Conservation (phyloP, 1,284 basidiomycete species). For the Veloboletus limbatus region DNA sequence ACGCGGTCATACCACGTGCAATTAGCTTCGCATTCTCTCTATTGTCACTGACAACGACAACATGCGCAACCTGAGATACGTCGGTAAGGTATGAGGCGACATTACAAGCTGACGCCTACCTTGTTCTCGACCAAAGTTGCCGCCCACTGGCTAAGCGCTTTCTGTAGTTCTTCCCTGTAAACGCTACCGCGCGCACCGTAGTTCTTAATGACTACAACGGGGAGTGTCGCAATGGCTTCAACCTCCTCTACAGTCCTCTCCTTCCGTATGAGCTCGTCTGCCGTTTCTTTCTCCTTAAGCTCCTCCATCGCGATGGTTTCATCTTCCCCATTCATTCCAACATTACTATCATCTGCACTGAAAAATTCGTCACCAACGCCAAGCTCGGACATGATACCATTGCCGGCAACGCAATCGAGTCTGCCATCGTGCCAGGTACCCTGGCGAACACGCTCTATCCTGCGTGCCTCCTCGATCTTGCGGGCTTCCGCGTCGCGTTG, state of each 20-base stretch:
- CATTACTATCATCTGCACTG: slow-evolving; percentile 34
- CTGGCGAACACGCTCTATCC: slow-evolving; percentile 44
- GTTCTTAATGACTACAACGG: slow-evolving; percentile 83
- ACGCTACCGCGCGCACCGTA: slow-evolving; percentile 65
- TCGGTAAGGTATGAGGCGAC: not conserved
- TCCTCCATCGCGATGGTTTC: slow-evolving; percentile 13
- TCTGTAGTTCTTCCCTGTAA: slow-evolving; percentile 72
- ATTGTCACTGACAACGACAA: slow-evolving; percentile 89
- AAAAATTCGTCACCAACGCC: slow-evolving; percentile 73
- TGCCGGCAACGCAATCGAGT: slow-evolving; percentile 77
- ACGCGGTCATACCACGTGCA: slow-evolving; percentile 57
- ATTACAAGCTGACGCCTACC: slow-evolving; percentile 40
- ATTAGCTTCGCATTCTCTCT: slow-evolving; percentile 83
- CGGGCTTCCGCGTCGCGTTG: slow-evolving; percentile 33
- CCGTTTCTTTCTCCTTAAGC: slow-evolving; percentile 24
- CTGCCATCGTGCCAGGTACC: slow-evolving; percentile 82
- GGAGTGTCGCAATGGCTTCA: slow-evolving; percentile 61
- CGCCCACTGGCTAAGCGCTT: slow-evolving; percentile 83
- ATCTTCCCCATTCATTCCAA: slow-evolving; percentile 21
- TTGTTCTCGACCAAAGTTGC: slow-evolving; percentile 78
- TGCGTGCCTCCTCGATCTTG: slow-evolving; percentile 37
- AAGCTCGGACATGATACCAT: slow-evolving; percentile 80
- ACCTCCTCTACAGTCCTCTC: slow-evolving; percentile 41
- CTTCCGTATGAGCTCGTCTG: slow-evolving; percentile 31
- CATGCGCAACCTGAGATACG: slow-evolving; percentile 72